Base-by-base conservation (phyloP, 805 yeast species). In the Ogataea kodamae region DNA sequence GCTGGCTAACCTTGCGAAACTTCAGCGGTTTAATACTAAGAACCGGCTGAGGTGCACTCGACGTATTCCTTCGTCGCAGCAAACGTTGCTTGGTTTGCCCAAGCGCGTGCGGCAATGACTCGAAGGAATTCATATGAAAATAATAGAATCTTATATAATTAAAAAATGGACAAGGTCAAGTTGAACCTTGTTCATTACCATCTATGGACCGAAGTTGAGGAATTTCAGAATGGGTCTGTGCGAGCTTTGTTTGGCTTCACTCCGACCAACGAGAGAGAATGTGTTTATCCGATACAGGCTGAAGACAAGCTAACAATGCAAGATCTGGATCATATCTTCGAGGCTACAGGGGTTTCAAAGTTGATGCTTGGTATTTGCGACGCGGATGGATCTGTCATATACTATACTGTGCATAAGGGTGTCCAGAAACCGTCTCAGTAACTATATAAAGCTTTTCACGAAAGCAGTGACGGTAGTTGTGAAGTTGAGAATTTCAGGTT, bases 371-470 rank as follows among this genome's bases (percentile, higher is more conserved):
- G 74, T 0, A 61, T 81, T 6, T 68, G 73, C 3, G 77, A 73
- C 45, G 70, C 70, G 35, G 92, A 82, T 52, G 80, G 86, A 2
- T 78, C 88, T 0, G 67, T 79, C 12, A 80, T 80, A n/a, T 82
- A 76, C 46, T 81, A 82, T 54, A 72, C 74, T 52, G 65, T 78
- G 11, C 75, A 79, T 52, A 76, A 75, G 46, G 89, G 89, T 4
- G 57, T 81, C 7, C 74, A 68, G 20, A 75, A 75, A 52, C 89
- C 89, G 1, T 67, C 72, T 38, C 44, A 42, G 22, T 39, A 40
- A 14, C 22, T 24, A 28, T 30, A 39, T 21, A 30, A 16, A 35
- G 24, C 19, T 33, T 10, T 23, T 18, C 5, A 20, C 26, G 17
- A 33, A 18, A 5, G 37, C 27, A 18, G 18, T 26, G 5, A 17